phyloP scores from a whole-genome alignment of 2,329 filamentous ascomycete species.

The Trichoderma simmonsii region DNA sequence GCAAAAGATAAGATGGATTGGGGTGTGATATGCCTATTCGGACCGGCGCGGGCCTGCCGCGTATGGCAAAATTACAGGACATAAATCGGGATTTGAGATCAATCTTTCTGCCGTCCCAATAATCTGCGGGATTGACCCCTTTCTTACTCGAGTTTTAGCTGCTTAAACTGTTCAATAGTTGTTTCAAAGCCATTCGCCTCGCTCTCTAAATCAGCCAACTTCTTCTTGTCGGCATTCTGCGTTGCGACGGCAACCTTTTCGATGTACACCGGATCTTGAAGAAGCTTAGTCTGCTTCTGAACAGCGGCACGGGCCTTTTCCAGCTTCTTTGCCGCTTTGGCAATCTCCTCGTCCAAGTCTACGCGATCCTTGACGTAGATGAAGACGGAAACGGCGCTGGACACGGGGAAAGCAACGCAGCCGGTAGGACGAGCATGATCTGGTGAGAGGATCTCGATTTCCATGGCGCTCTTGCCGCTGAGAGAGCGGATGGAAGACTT shows the following conservation, averaged over 20 bases:
- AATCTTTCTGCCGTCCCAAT: background rate
- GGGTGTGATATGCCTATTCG: too few species aligned
- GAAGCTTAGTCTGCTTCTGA: background rate
- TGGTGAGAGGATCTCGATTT: background rate
- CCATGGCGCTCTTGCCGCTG: background rate
- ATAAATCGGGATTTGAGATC: background rate
- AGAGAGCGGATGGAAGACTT: background rate
- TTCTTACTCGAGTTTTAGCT: background rate
- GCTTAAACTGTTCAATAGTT: background rate
- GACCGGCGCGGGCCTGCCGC: too few species aligned
- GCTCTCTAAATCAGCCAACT: background rate
- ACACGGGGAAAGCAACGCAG: background rate
- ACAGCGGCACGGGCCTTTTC: background rate
- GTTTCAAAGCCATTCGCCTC: background rate
- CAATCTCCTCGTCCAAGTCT: background rate
- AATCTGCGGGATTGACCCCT: accelerated
- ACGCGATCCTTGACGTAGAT: background rate
- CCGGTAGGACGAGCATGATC: background rate
- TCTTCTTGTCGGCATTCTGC: background rate
- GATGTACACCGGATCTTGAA: background rate
- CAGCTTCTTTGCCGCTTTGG: background rate
- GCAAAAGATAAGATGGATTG: too few species aligned
- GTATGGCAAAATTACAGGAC: too few species aligned
- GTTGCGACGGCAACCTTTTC: background rate
- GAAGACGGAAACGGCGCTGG: background rate